Base-by-base conservation (phyloP, 768 basidiomycete species). In the Piloderma croceum region DNA sequence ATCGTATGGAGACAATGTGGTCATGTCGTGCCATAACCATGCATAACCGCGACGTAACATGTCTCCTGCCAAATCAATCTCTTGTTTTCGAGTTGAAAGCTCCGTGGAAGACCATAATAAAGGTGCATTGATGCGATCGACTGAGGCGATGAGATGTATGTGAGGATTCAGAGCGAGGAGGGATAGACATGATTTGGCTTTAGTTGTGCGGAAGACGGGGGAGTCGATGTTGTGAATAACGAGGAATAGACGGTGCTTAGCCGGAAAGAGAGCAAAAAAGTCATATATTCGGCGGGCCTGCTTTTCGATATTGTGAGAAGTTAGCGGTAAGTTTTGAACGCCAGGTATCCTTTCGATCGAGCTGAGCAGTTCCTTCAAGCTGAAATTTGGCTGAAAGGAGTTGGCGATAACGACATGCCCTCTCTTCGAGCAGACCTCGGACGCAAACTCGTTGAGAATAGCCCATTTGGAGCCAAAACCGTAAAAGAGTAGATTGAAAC, bases 201-300 rank as follows among this genome's bases (percentile, higher is more conserved):
- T 82, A 15, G 72, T 51, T 1, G 71, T 59, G 27, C 90, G 84
- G 19, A 96, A 64, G 5, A 77, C 63, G 0, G 81, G 71, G 0
- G 83, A 72, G 52, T 97, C 93, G 59, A 97, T 80, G 63, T 88
- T 93, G 69, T 98, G 91, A 18, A 96, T 66, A 53, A 94, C 62
- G 45, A 98, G 66, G 57, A 80, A 90, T 31, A 98, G 67, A 34
- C 73, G 74, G 21, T 60, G 57, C 19, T 68, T 58, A 20, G 56
- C 42, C 13, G 58, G 42, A n/a, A n/a, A n/a, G 36, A 56, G 54
- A 0, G 73, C 57, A 55, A 87, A 82, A 53, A 79, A 78, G 18
- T 80, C 69, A 51, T 78, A 74, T 46, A 91, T 74, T 17, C 79
- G 70, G 39, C 73, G 75, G 2, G 77, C 69, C 53, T 82, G 82